phyloP scores from a whole-genome alignment of 192 early-diverging fungal species.

The Ramicandelaber brevisporus region DNA sequence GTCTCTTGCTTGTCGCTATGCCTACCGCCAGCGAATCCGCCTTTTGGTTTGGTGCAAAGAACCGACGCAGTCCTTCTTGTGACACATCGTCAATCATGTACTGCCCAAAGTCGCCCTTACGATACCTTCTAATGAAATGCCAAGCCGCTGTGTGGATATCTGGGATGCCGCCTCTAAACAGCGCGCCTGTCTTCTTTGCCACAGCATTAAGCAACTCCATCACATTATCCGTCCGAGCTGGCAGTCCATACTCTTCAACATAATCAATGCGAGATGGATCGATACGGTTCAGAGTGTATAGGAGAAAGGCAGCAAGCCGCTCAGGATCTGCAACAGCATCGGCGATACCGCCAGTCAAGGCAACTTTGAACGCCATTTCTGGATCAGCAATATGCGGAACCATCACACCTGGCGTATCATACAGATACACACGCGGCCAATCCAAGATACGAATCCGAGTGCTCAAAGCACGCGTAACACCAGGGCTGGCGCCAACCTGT shows the following conservation, averaged over 20 bases:
- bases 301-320: slow-evolving; percentile 73
- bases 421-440: slow-evolving; percentile 72
- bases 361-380: slow-evolving; percentile 61
- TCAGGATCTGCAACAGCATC: slow-evolving; percentile 57
- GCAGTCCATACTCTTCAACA: slow-evolving; percentile 16
- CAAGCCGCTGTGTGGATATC: slow-evolving; percentile 38
- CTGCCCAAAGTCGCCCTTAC: slow-evolving; percentile 55
- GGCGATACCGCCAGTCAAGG: slow-evolving; percentile 69
- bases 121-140: slow-evolving; percentile 51
- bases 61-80: slow-evolving; percentile 15
- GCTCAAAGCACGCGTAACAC: slow-evolving; percentile 56
- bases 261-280: not conserved
- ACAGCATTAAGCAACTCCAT: slow-evolving; percentile 31
- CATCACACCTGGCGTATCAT: slow-evolving; percentile 88
- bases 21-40: slow-evolving; percentile 5
- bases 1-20: slow-evolving; percentile 19
- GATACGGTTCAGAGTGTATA: slow-evolving; percentile 55
- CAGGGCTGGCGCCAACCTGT: slow-evolving; percentile 58
- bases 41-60: slow-evolving; percentile 10
- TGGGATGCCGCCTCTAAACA: slow-evolving; percentile 32
- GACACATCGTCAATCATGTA: slow-evolving; percentile 63
- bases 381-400: slow-evolving; percentile 67
- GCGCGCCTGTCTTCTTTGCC: slow-evolving; percentile 33
- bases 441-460: slow-evolving; percentile 58
- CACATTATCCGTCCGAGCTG: slow-evolving; percentile 44